Evolutionary conservation across 192 early-diverging fungal genomes (phyloP).

Genomic region (Backusella tarrabulga): DNA sequence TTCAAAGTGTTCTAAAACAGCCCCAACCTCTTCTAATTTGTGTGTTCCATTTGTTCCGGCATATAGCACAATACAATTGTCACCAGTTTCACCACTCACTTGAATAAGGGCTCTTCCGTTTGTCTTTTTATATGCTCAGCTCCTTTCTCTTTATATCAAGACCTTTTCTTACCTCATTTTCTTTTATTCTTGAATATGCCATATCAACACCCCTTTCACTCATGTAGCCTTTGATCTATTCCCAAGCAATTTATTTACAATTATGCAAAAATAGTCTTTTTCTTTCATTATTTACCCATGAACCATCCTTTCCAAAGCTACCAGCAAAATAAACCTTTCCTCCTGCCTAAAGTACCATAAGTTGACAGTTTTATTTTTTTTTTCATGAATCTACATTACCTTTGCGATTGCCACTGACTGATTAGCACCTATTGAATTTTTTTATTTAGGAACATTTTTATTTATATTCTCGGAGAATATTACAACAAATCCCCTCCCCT

Average conservation of each 20-base stretch:
- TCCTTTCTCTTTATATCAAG: too few species aligned
- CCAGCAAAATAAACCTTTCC: constrained; percentile 74
- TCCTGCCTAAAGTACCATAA: constrained; percentile 49
- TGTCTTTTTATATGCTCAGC: constrained; percentile 44
- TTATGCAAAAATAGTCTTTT: not conserved
- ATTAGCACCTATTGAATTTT: constrained; percentile 66
- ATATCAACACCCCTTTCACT: constrained; percentile 63
- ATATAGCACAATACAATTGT: constrained; percentile 87
- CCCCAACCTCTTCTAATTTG: constrained; percentile 43
- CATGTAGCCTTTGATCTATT: constrained; percentile 61
- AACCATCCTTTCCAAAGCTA: constrained; percentile 79
- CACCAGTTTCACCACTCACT: constrained; percentile 61
- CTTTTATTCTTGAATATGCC: constrained; percentile 49
- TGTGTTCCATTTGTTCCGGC: constrained; percentile 74
- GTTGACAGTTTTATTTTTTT: not conserved
- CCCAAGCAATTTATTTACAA: not conserved
- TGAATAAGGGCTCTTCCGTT: constrained; percentile 91
- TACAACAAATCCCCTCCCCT: not conserved
- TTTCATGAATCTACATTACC: constrained; percentile 30
- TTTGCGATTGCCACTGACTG: constrained; percentile 83
- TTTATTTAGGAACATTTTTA: not conserved
- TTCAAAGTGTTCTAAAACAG: constrained; percentile 51
- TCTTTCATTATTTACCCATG: constrained; percentile 44
- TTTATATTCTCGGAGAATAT: not conserved
- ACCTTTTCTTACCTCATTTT: constrained; percentile 38